These are phyloP conservation scores for Mucor circinelloides DNA, from an alignment of 371 early-diverging fungal species.

Conservation along the genomic window DNA sequence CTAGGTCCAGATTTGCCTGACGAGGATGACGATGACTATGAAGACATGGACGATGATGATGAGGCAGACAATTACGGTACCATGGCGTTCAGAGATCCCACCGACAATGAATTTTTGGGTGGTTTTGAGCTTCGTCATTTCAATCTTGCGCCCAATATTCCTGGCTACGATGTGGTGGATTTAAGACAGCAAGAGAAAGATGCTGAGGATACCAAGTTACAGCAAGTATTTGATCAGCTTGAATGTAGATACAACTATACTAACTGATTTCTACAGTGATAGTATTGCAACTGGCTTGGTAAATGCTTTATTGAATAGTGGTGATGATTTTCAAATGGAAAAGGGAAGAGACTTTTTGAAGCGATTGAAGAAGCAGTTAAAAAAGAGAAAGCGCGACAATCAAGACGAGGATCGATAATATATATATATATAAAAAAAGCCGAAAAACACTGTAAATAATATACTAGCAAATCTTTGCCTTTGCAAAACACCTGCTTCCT, in stretches of 20 bases:
- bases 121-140: conserved; percentile 34
- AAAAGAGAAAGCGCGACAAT: background rate
- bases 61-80: conserved; percentile 19
- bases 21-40: conserved; percentile 29
- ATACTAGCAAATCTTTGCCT: conserved; percentile 1
- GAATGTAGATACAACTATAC: too few relatives aligned
- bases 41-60: conserved; percentile 16
- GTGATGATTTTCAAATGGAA: conserved; percentile 13
- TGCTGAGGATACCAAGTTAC: conserved; percentile 17
- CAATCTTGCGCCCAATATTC: conserved; percentile 14
- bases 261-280: conserved; percentile 18
- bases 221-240: conserved; percentile 9
- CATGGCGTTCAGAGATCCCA: conserved; percentile 25
- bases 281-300: conserved; percentile 28
- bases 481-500: conserved; percentile 18
- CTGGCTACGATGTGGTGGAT: conserved; percentile 18
- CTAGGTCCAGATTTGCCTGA: conserved; percentile 32
- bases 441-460: background rate
- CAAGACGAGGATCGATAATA: too few relatives aligned
- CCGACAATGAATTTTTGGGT: conserved; percentile 25
- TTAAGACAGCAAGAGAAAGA: conserved; percentile 24
- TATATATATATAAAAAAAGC: too few relatives aligned
- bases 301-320: conserved; percentile 31
- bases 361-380: conserved; percentile 18
- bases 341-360: conserved; percentile 13